A percentile compares a stretch with the other conserved stretches of the same genome.
These are phyloP conservation scores for Aspergillus proliferans DNA, from an alignment of 2,329 filamentous ascomycete species.

Conservation along the genomic window DNA sequence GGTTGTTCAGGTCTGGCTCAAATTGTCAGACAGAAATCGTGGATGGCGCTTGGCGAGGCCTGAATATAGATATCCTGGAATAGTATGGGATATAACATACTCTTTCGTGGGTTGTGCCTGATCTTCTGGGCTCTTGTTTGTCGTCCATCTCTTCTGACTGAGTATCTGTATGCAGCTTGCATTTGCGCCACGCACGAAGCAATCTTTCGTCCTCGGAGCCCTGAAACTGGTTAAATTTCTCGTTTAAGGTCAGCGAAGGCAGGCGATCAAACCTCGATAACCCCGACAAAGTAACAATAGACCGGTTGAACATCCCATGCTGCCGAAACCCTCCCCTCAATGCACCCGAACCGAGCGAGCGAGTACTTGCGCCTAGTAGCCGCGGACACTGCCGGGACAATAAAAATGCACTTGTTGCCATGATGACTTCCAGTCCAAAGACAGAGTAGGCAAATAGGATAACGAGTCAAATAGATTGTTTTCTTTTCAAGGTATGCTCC, in stretches of 20 bases:
- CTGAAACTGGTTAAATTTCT: neutral
- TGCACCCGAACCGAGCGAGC: neutral
- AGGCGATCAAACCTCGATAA: neutral
- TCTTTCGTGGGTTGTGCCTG: constrained; percentile 9
- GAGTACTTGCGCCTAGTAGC: neutral
- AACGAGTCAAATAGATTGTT: neutral
- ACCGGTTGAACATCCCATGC: neutral
- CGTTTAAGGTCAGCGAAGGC: too few relatives aligned
- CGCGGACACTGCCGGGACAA: constrained; percentile 5
- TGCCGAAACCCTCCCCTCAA: neutral
- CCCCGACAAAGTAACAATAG: neutral
- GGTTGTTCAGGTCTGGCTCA: constrained; percentile 15
- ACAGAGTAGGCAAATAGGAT: neutral
- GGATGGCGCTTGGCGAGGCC: too few relatives aligned
- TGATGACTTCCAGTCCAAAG: constrained; percentile 1
- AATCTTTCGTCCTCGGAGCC: constrained; percentile 1
- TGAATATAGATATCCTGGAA: too few relatives aligned
- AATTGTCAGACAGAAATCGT: constrained; percentile 3
- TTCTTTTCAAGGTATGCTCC: neutral
- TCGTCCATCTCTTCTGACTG: constrained; percentile 16
- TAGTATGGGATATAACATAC: constrained; percentile 6
- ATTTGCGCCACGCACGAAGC: neutral
- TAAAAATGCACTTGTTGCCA: constrained; percentile 10
- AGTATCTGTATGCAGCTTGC: neutral
- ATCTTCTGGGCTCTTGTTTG: constrained; percentile 17